Evolutionary conservation across 306 rosid genomes (phyloP).

Genomic region (Sindora glabra): DNA sequence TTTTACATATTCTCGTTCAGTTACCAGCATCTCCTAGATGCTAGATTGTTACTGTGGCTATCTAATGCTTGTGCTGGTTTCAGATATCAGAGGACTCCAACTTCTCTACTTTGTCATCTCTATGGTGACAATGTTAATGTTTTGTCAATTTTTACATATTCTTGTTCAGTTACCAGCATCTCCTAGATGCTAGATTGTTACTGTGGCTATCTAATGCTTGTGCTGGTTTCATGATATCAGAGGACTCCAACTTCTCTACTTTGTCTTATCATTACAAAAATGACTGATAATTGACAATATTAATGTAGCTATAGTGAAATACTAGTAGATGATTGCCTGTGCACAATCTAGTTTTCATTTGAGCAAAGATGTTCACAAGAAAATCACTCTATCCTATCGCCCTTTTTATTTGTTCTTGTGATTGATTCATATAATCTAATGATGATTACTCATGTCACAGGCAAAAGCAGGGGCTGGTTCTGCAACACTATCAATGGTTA

Average conservation of each 20-base stretch:
- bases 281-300: background rate
- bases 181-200: background rate
- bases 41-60: background rate
- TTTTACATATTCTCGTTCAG: background rate
- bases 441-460: slow-evolving; percentile 30
- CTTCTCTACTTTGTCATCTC: too few relatives aligned
- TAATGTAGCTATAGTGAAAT: too few relatives aligned
- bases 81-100: too few relatives aligned
- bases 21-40: background rate
- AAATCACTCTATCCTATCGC: background rate
- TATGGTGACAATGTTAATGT: background rate
- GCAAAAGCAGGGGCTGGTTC: slow-evolving; percentile 98
- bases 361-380: background rate
- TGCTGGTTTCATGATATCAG: background rate
- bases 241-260: background rate
- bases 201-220: background rate
- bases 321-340: background rate
- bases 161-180: background rate
- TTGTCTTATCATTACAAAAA: background rate
- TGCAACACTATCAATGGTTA: slow-evolving; percentile 90
- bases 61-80: too few relatives aligned
- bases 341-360: background rate
- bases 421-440: slow-evolving; percentile 17
- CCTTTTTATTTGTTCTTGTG: background rate
- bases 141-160: background rate